Evolutionary conservation across 2,329 filamentous ascomycete species (phyloP).

Genomic region (Metarhizium guizhouense): DNA sequence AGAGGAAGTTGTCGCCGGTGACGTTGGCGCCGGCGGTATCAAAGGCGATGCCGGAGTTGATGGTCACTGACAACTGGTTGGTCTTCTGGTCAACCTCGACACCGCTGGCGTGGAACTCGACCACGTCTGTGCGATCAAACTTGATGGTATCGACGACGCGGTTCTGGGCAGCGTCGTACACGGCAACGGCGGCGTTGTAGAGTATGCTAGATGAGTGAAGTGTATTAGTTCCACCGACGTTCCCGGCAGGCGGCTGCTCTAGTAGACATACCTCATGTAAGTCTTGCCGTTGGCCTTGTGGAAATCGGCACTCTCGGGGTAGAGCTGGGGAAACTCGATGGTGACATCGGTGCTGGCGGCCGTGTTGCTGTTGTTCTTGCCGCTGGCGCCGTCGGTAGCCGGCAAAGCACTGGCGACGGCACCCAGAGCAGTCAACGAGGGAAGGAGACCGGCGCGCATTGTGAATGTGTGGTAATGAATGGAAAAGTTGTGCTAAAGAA

Average conservation of each 20-base stretch:
- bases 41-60: slow-evolving; percentile 26
- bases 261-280: too few relatives aligned
- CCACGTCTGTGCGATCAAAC: neutral
- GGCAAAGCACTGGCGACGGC: neutral
- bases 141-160: neutral
- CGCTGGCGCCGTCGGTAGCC: too few relatives aligned
- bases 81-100: slow-evolving; percentile 17
- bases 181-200: neutral
- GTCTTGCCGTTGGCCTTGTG: too few relatives aligned
- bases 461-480: too few relatives aligned
- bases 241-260: too few relatives aligned
- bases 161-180: neutral
- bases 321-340: too few relatives aligned
- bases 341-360: too few relatives aligned
- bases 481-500: too few relatives aligned
- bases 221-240: too few relatives aligned
- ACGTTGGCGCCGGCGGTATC: slow-evolving; percentile 24
- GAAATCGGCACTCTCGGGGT: too few relatives aligned
- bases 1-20: slow-evolving; percentile 25
- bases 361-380: too few relatives aligned
- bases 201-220: neutral
- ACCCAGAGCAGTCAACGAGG: neutral
- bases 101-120: slow-evolving; percentile 17
- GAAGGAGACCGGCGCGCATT: too few relatives aligned
- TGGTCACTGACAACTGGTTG: slow-evolving; percentile 23